Evolutionary conservation across 345 rosid species (phyloP).

Genomic region (Camelina sativa): DNA sequence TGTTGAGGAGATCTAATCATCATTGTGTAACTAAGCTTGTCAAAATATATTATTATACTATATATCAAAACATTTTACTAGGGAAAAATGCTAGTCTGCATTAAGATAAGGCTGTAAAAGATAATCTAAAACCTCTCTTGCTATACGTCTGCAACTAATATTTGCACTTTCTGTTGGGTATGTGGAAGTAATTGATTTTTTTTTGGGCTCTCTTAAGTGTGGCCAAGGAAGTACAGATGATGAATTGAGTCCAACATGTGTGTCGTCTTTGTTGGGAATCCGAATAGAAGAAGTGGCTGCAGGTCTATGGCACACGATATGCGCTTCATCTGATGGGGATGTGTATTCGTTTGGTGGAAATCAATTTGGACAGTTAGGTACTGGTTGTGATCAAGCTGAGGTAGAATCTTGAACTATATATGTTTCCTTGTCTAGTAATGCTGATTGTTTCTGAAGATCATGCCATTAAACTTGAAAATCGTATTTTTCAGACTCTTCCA

Average conservation of each 20-base stretch:
- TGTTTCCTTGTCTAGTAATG: neutral
- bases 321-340: slow-evolving; percentile 87
- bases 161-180: slow-evolving; percentile 1
- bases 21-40: slow-evolving; percentile 19
- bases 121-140: slow-evolving; percentile 33
- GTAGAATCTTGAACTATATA: slow-evolving; percentile 46
- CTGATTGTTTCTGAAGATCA: slow-evolving; percentile 4
- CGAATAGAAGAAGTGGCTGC: slow-evolving; percentile 76
- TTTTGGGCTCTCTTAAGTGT: slow-evolving; percentile 56
- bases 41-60: neutral
- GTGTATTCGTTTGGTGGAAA: slow-evolving; percentile 96
- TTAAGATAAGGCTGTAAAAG: slow-evolving; percentile 57
- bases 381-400: slow-evolving; percentile 97
- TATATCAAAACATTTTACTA: slow-evolving; percentile 2
- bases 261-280: slow-evolving; percentile 87
- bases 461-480: slow-evolving; percentile 2
- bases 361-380: slow-evolving; percentile 98
- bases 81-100: slow-evolving; percentile 28
- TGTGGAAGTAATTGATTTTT: slow-evolving; percentile 7
- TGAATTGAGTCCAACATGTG: slow-evolving; percentile 85
- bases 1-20: slow-evolving; percentile 7
- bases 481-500: slow-evolving; percentile 73
- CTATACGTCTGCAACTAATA: slow-evolving; percentile 1
- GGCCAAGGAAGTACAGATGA: slow-evolving; percentile 98
- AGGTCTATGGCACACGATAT: slow-evolving; percentile 95